Conservation (phyloP, 2,329 filamentous ascomycete genomes). For the Aplosporella prunicola region DNA sequence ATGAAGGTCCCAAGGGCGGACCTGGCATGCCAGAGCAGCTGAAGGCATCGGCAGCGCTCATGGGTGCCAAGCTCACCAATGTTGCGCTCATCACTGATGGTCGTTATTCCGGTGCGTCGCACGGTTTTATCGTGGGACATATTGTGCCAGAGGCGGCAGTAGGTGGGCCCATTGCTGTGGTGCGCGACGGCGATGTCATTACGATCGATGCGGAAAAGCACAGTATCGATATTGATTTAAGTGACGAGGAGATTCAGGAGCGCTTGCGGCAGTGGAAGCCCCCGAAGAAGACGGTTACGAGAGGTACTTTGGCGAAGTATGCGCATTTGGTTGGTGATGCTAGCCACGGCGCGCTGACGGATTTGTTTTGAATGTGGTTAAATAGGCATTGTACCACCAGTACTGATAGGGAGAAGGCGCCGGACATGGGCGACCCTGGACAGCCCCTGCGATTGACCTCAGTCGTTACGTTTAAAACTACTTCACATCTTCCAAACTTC, state of each 20-base stretch:
- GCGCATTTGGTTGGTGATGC: conserved; percentile 80
- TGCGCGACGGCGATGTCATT: conserved; percentile 69
- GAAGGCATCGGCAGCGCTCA: conserved; percentile 78
- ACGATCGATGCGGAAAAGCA: conserved; percentile 81
- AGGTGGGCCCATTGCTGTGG: conserved; percentile 79
- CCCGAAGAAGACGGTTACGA: conserved; percentile 62
- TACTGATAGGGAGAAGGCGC: too few species aligned
- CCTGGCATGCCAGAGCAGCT: conserved; percentile 96
- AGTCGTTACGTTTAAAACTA: too few species aligned
- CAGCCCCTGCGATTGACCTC: too few species aligned
- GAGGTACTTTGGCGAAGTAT: conserved; percentile 86
- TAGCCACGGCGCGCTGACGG: conserved; percentile 82
- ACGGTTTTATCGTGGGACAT: conserved; percentile 91
- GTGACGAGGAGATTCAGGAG: conserved; percentile 58
- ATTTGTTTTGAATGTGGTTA: conserved; percentile 48
- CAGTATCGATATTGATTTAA: conserved; percentile 59
- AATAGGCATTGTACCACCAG: too few species aligned
- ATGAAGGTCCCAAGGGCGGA: conserved; percentile 87
- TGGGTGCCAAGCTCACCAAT: conserved; percentile 81
- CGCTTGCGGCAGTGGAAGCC: conserved; percentile 59
- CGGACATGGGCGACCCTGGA: too few species aligned
- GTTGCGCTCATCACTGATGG: conserved; percentile 90
- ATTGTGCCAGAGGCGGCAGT: conserved; percentile 84
- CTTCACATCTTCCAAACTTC: too few species aligned
- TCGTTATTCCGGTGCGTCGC: conserved; percentile 75